Evolutionary conservation across 805 yeast species (phyloP), one percentile per base, ranked within the genome.

Genomic region (Candida golubevii): DNA sequence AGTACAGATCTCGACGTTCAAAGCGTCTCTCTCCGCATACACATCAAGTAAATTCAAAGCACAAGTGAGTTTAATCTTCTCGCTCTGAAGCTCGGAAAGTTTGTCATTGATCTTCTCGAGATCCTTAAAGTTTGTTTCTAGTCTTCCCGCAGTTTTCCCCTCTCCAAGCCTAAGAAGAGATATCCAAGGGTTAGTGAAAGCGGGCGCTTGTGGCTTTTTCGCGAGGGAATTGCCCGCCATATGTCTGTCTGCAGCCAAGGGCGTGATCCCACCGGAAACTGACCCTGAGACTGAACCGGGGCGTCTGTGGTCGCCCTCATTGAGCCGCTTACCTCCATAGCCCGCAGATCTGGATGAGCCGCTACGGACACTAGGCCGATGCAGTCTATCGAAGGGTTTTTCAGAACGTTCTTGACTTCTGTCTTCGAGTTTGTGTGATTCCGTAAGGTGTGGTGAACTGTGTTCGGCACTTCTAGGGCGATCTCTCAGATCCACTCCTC

Each of bases 1-100:
- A 36, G 62, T 72, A 29, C 71, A 61, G n/a, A 68, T 41, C 41
- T 62, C 62, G 7, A 62, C 71, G 46, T 65, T 62, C 33, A 68
- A 49, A 14, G 56, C 66, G 42, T 71, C 75, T 38, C 65, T 51
- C 30, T 35, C 48, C 1, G 63, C 59, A 41, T 63, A 65, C 12
- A 45, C 46, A 3, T 54, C 53, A 18, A 54, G 46, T 23, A 44
- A 38, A 10, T 45, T 36, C 33, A 54, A 34, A 26, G 51, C 44
- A 26, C 49, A 31, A 7, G 37, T 35, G 15, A 67, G 54, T 49
- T 51, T 56, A 13, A 54, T 43, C 32, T 57, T 52, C 26, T 56
- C 55, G 15, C 43, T 46, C 39, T 66, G 69, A n/a, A 66, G 54
- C 14, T 50, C 57, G 4, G 49, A 27, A 8, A 69, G 47, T n/a